These are phyloP conservation scores for Phytophthora pseudosyringae DNA, from an alignment of 352 stramenopile genomes.

Conservation along the genomic window DNA sequence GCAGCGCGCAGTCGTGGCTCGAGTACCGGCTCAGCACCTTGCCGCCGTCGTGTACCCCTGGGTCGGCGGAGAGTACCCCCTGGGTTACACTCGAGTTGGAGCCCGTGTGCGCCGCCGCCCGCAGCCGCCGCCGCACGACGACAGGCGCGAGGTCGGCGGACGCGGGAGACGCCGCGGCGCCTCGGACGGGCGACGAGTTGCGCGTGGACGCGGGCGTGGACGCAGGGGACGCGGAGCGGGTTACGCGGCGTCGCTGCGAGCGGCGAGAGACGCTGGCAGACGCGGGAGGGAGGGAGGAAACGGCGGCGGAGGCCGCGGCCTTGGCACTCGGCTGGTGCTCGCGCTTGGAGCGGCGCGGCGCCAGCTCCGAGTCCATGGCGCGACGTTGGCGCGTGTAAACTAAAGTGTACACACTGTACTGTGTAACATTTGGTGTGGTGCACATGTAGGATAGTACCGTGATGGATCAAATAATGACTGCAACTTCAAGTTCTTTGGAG, in stretches of 20 bases:
- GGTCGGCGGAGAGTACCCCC: neutral
- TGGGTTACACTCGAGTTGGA: constrained; percentile 10
- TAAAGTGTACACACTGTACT: neutral
- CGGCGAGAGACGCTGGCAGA: constrained; percentile 20
- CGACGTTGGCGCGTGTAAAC: neutral
- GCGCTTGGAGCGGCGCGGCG: constrained; percentile 46
- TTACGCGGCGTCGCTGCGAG: constrained; percentile 33
- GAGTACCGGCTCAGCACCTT: constrained; percentile 58
- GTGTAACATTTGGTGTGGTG: neutral
- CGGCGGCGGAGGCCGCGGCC: constrained; percentile 11
- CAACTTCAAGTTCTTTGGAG: no score
- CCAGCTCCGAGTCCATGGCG: constrained; percentile 9
- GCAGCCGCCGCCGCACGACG: constrained; percentile 14
- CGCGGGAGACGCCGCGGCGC: neutral
- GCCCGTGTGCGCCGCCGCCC: constrained; percentile 21
- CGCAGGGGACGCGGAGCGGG: constrained; percentile 9
- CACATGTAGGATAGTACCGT: neutral
- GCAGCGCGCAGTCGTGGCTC: constrained; percentile 51
- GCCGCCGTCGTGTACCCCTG: constrained; percentile 20
- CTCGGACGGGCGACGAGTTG: constrained; percentile 11
- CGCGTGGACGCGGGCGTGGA: constrained; percentile 11
- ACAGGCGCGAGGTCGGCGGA: constrained; percentile 6
- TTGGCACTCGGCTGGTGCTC: constrained; percentile 33
- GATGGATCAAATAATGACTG: neutral
- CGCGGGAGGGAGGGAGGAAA: neutral